phyloP scores from a whole-genome alignment of 495 filamentous ascomycete genomes.

The Aspergillus cavernicola region DNA sequence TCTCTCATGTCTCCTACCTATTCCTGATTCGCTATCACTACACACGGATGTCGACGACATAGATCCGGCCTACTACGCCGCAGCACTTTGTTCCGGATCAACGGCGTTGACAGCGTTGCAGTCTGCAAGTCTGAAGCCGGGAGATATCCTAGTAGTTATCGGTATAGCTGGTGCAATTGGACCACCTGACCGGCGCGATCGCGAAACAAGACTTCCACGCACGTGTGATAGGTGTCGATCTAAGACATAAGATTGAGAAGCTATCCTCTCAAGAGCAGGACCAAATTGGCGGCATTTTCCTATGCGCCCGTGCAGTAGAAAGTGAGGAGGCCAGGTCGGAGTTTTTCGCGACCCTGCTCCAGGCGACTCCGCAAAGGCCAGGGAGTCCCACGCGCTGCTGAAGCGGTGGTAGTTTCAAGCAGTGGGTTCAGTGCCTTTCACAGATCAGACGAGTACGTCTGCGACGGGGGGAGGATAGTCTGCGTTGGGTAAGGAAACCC shows the following conservation, averaged over 20 bases:
- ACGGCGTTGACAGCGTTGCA: neutral
- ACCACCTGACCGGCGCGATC: neutral
- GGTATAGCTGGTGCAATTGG: neutral
- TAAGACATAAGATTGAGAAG: neutral
- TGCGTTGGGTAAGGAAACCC: neutral
- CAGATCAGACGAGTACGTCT: neutral
- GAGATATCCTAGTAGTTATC: neutral
- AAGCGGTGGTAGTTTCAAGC: neutral
- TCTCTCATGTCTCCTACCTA: neutral
- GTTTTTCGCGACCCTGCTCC: neutral
- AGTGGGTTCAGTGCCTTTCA: neutral
- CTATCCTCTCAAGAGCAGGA: neutral
- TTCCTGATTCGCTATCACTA: neutral
- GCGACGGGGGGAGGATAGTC: neutral
- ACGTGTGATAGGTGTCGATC: neutral
- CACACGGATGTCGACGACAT: too few relatives aligned
- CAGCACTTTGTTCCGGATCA: neutral
- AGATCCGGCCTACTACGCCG: too few relatives aligned
- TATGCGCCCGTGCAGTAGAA: neutral
- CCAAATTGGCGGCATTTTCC: neutral
- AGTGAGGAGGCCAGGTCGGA: neutral
- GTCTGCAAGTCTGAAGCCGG: neutral
- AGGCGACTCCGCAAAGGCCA: neutral
- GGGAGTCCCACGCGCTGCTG: neutral
- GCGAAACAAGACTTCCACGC: neutral